Evolutionary conservation across 768 basidiomycete genomes (phyloP).

Genomic region (Leccinum sublutescens): DNA sequence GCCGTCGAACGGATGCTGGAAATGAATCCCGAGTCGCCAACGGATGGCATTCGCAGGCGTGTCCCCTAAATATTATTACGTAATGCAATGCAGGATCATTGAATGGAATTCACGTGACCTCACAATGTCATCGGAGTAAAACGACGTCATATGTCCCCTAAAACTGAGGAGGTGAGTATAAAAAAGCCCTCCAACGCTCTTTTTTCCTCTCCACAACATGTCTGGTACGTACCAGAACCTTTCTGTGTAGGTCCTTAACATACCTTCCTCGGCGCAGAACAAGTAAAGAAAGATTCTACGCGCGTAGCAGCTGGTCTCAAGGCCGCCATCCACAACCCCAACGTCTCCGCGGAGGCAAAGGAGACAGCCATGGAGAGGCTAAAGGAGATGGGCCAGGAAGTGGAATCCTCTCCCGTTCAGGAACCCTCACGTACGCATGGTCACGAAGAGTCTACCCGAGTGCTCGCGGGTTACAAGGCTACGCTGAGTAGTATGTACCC

Average conservation of each 20-base stretch:
- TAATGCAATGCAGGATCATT: slow-evolving; percentile 5
- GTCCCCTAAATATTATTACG: slow-evolving; percentile 3
- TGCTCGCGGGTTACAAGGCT: slow-evolving; percentile 50
- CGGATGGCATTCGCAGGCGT: slow-evolving; percentile 27
- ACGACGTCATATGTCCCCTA: slow-evolving; percentile 23
- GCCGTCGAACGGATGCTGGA: slow-evolving; percentile 60
- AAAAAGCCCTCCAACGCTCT: not conserved
- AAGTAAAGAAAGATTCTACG: slow-evolving; percentile 36
- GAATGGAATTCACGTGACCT: slow-evolving; percentile 11
- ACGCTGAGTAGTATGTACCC: slow-evolving; percentile 41
- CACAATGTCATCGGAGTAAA: not conserved
- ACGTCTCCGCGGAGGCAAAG: slow-evolving; percentile 56
- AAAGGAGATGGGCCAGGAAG: slow-evolving; percentile 36
- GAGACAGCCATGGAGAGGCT: slow-evolving; percentile 45
- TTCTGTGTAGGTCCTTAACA: not conserved
- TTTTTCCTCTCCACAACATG: slow-evolving; percentile 8
- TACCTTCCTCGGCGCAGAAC: slow-evolving; percentile 15
- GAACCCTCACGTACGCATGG: not conserved
- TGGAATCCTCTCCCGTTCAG: not conserved
- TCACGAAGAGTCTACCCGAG: slow-evolving; percentile 15
- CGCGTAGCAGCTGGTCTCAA: slow-evolving; percentile 58
- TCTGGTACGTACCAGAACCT: slow-evolving; percentile 2
- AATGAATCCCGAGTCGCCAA: slow-evolving; percentile 37
- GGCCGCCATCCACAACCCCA: slow-evolving; percentile 57
- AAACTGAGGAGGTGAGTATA: not conserved